These are phyloP conservation scores for Sporothrix mexicana DNA, from an alignment of 2,329 filamentous ascomycete genomes.

Conservation along the genomic window DNA sequence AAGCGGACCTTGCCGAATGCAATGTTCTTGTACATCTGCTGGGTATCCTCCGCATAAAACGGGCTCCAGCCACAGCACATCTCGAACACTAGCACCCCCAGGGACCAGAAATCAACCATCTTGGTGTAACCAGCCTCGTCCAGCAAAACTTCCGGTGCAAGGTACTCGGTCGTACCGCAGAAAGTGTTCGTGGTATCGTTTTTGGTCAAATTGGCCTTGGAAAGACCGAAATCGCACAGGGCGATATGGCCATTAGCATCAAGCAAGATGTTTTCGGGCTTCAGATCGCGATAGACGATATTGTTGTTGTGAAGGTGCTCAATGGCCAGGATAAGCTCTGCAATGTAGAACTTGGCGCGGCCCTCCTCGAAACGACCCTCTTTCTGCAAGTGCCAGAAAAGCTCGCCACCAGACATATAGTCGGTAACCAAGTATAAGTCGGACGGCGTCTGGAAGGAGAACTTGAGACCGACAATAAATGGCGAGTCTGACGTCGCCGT, in stretches of 20 bases:
- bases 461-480: conserved; percentile 97
- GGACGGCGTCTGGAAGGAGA: conserved; percentile 96
- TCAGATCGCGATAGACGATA: conserved; percentile 96
- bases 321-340: conserved; percentile 92
- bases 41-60: conserved; percentile 98
- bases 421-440: conserved; percentile 98
- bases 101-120: conserved; percentile 99
- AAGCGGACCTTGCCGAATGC: conserved; percentile 98
- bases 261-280: conserved; percentile 95
- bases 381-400: conserved; percentile 98
- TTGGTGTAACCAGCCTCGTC: conserved; percentile 98
- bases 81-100: conserved; percentile 96
- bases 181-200: conserved; percentile 99
- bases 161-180: conserved; percentile 96
- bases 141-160: conserved; percentile 91
- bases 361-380: conserved; percentile 95
- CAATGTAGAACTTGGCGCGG: conserved; percentile 98
- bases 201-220: conserved; percentile 95
- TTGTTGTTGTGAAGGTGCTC: conserved; percentile 96
- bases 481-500: conserved; percentile 95
- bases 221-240: conserved; percentile 95
- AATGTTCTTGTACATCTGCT: conserved; percentile 99
- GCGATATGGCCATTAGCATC: conserved; percentile 98
- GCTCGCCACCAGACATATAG: conserved; percentile 98
- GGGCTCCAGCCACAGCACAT: conserved; percentile 99